Conservation (phyloP, 1,284 basidiomycete species). For the Exobasidium rhododendri region DNA sequence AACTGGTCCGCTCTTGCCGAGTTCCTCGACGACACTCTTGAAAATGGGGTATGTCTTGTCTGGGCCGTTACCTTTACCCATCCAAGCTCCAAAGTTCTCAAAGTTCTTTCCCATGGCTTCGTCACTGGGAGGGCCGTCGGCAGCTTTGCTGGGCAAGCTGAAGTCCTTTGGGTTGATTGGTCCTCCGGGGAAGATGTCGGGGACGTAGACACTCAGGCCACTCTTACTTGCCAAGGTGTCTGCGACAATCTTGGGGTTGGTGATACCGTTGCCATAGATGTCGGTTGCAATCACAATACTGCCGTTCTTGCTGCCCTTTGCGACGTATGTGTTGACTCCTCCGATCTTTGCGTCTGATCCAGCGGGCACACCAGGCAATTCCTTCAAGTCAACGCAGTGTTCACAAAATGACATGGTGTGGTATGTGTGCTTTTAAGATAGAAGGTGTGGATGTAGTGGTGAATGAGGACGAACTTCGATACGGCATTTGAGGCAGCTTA, state of each 20-base stretch:
- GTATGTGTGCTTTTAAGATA: background rate
- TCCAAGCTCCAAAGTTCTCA: conserved; percentile 18
- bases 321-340: conserved; percentile 19
- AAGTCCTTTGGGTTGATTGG: conserved; percentile 17
- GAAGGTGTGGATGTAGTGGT: no score
- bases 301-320: conserved; percentile 12
- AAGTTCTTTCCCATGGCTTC: conserved; percentile 19
- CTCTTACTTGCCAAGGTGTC: conserved; percentile 21
- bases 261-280: conserved; percentile 21
- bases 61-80: conserved; percentile 18
- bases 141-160: conserved; percentile 11
- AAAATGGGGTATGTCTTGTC: conserved; percentile 20
- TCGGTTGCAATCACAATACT: conserved; percentile 20
- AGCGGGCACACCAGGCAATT: conserved; percentile 17
- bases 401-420: conserved; percentile 15
- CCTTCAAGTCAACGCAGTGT: conserved; percentile 14
- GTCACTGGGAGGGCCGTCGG: conserved; percentile 16
- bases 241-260: conserved; percentile 25
- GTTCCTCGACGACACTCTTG: conserved; percentile 21
- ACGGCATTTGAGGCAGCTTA: no score
- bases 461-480: no score
- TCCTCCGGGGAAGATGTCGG: conserved; percentile 24
- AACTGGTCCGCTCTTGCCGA: conserved; percentile 13
- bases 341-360: conserved; percentile 15
- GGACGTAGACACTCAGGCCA: conserved; percentile 22